Evolutionary conservation across 2,329 filamentous ascomycete genomes (phyloP), one percentile per base, ranked within the genome.

Genomic region (Aschersonia sp.): DNA sequence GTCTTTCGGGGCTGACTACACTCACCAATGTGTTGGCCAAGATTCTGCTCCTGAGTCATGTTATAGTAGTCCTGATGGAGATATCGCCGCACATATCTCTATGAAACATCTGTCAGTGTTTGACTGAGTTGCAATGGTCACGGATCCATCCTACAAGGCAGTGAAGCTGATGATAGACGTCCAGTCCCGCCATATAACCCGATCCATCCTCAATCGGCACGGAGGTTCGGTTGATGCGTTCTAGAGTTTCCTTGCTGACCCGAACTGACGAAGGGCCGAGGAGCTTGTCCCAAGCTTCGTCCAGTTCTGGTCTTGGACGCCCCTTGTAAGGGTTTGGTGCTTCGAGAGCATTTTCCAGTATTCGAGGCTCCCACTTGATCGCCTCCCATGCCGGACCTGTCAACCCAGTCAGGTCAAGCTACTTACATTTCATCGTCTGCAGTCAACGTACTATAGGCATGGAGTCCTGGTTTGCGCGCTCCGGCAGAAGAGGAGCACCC

Each of bases 251-350:
- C 29, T 46, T 45, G 6, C 43, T 49, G 33, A 49, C 47, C 9
- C 44, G 43, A 35, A 49, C 40, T 5, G 47, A 30, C n/a, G 47
- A 46, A 4, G 47, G 47, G 1, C 43, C 44, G 5, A 49, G 44
- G 9, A 49, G 43, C 44, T 49, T 49, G 43, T 49, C 45, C 44
- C 47, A 49, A n/a, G 47, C 47, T 39, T 45, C 47, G 39, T 49
- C 47, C n/a, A 49, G 6, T 43, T 49, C 47, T 4, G 47, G 47
- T 14, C 47, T 45, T 14, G 47, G 47, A 2, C 29, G 47, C 1
- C 47, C 47, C 31, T 49, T 49, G 44, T 46, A 49, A 11, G 44
- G 37, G 29, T 46, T 49, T 5, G 33, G 31, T 11, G 22, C 29
- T 30, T 49, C 47, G 22, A 49, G 42, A 8, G 41, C 43, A 29